phyloP scores from a whole-genome alignment of 805 yeast genomes.

The Metschnikowia shivogae region DNA sequence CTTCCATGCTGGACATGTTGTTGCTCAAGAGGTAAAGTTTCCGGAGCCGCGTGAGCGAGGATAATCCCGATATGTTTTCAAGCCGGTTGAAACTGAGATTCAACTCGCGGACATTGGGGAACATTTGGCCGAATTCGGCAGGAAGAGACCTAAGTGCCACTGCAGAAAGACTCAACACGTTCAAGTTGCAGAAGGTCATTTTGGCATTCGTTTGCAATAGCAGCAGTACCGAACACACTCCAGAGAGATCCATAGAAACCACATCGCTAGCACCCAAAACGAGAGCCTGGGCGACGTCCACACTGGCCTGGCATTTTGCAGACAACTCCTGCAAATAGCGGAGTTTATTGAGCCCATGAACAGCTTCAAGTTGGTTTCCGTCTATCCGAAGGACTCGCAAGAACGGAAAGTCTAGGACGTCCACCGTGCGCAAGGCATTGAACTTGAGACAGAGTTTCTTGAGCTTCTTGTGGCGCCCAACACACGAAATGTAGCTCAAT shows the following conservation, averaged over 20 bases:
- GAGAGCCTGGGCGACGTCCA: constrained; percentile 18
- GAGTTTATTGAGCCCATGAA: constrained; percentile 26
- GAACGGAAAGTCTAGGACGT: constrained; percentile 31
- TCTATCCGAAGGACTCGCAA: constrained; percentile 45
- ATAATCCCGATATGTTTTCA: constrained; percentile 30
- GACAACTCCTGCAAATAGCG: constrained; percentile 41
- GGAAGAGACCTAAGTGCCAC: constrained; percentile 42
- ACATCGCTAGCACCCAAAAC: constrained; percentile 24
- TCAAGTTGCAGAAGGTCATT: constrained; percentile 31
- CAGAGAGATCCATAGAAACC: constrained; percentile 38
- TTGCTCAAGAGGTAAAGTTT: constrained; percentile 46
- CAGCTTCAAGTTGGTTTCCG: constrained; percentile 31
- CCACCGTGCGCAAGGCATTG: constrained; percentile 32
- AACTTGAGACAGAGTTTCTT: constrained; percentile 37
- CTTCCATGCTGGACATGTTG: constrained; percentile 32
- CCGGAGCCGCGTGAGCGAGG: constrained; percentile 31
- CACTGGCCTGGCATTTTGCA: constrained; percentile 31
- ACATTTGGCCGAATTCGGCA: constrained; percentile 28
- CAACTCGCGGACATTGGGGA: constrained; percentile 46
- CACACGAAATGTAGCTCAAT: constrained; percentile 21
- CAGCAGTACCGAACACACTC: constrained; percentile 20
- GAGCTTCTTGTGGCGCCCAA: constrained; percentile 23
- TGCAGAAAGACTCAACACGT: constrained; percentile 43
- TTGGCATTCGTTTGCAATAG: constrained; percentile 1
- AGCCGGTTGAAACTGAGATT: constrained; percentile 50